Evolutionary conservation across 1,284 basidiomycete genomes (phyloP), one percentile per base, ranked within the genome.

Genomic region (Meripilus lineatus): DNA sequence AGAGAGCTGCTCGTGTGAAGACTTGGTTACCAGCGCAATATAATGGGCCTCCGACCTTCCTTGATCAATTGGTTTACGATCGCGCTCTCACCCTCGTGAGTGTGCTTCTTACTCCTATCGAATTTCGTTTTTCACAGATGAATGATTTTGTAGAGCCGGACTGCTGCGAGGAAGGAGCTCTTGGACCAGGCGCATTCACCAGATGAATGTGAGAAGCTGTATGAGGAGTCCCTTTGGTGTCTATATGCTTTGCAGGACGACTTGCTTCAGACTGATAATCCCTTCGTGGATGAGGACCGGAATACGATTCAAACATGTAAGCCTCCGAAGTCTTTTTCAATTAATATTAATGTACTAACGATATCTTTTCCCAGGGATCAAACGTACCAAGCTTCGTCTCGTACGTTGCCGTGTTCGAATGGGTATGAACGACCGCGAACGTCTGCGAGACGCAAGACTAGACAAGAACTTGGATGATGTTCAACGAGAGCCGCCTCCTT

Each of bases 171-270:
- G 22, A 91, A 93, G 58, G 95, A 99, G 61, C 75, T 98, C 0
- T 71, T 89, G 18, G 89, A 92, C 53, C 84, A 90, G 55, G 82
- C 81, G 22, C 66, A 64, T n/a, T 69, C 69, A 6, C 81, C 82
- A 17, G 88, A 93, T 51, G 84, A 89, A 54, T 96, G 93, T 59
- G 88, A 96, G 67, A 85, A 88, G 58, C 75, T 94, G 28, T 99
- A 99, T 66, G 94, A 97, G 60, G 92, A 92, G 50, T 92, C 93
- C 0, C 66, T 96, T 15, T 95, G 91, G 87, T 88, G 94, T 60
- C 70, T 99, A 21, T 89, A 90, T 52, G 88, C 92, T 0, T 72
- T 98, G 4, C 83, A 95, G 57, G 95, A 99, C 60, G 89, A 94
- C 49, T 74, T 89, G 3, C 72, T 97, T 54, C 88, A 93, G 58